Base-by-base conservation (phyloP, 2,329 filamentous ascomycete genomes). In the Bipolaris victoriae region DNA sequence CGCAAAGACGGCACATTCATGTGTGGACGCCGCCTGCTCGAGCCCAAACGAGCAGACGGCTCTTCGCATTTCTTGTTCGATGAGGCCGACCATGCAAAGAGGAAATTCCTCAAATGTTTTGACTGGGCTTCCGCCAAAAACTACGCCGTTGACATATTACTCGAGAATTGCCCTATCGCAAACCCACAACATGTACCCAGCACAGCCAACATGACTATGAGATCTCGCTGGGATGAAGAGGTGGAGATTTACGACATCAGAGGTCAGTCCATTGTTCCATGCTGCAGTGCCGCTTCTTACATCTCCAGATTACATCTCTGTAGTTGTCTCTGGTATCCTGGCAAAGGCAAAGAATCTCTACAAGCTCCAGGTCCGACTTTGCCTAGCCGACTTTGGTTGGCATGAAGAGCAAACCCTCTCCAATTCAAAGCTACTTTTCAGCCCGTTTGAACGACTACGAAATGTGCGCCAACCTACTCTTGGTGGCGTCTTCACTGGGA, bases 201-300 rank as follows among this genome's bases (percentile, higher is more conserved):
- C 26, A 13, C 13, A 5, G 24, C 37, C 31, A 24, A 31, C 11
- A n/a, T 16, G 15, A 10, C 13, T 11, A 29, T 43, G 40, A 46
- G 31, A 22, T 43, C 49, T 20, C 11, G 47, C 1, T 76, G 70
- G 71, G 68, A 74, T 29, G 70, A 74, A 52, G 73, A 76, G 47
- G 72, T 76, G 1, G 73, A 76, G 48, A 64, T 76, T 29, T 76
- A 76, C 52, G 73, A 76, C 49, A 69, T 75, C 9, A 63, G 73
- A 55, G 68, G 68, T 70, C 39, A 35, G 58, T 52, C 18, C 16
- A 18, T 3, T 1, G 9, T 3, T 11, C 20, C 9, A 7, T 31
- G 22, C 5, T 24, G 20, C 15, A 6, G 15, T 5, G 1, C 7
- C 1, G 11, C 16, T 57, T 33, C 54, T 22, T 60, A 37, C 0